Evolutionary conservation across 2,329 filamentous ascomycete species (phyloP), one percentile per base, ranked within the genome.

Genomic region (Apiospora sp.): DNA sequence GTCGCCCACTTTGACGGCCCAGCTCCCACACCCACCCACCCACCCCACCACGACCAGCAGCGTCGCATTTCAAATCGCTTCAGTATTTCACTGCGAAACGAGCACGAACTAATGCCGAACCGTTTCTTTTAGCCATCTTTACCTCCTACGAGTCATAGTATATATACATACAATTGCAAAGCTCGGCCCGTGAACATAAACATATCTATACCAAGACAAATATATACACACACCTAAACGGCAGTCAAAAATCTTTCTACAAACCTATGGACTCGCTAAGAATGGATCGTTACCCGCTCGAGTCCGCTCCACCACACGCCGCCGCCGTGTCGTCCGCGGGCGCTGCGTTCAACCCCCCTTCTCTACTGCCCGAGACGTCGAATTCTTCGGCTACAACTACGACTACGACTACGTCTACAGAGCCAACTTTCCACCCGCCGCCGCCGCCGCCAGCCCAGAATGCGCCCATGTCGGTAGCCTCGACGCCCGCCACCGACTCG

Each of bases 21-120:
- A 22, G 37, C 37, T 37, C 30, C 30, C 54, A 37, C 54, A 30
- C 14, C 44, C 44, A 14, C 14, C 44, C 44, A 46, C 16, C 16
- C 48, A 51, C n/a, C 48, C 22, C 48, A n/a, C 54, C 30, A 61
- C 54, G 8, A 61, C 54, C 51, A 54, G 12, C 51, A 30, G 13
- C 58, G 58, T 64, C 58, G 34, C 58, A 64, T 64, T 64, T 64
- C 58, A 19, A 64, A 30, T 64, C 34, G 58, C n/a, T 41, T 41
- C 58, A 30, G 58, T 64, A 41, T 64, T 41, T 64, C 8, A 34
- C 30, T 64, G 19, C 58, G 19, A 64, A 64, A 41, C 58, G 30
- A 30, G 30, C 58, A 8, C 58, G 8, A 41, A n/a, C 34, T n/a
- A 64, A 64, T n/a, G 58, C 58, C 58, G 34, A 64, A 34, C 19